Base-by-base conservation (phyloP, 495 filamentous ascomycete species). In the Extremus antarcticus region DNA sequence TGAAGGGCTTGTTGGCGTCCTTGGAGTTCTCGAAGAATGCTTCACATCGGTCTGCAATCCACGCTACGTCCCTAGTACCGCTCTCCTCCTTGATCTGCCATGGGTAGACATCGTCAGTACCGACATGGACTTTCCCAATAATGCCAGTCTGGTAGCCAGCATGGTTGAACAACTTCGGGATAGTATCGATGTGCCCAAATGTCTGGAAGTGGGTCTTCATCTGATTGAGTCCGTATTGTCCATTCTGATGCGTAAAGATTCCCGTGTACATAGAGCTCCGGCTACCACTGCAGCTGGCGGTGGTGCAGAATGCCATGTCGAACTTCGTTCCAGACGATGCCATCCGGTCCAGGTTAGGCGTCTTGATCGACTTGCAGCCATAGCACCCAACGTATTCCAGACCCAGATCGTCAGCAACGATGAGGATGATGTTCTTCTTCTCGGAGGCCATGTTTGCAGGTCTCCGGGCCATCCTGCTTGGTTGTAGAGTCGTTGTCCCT, bases 111-210 rank as follows among this genome's bases (percentile, higher is more conserved):
- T 17, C 23, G 1, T 58, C 48, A 0, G 73, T 68, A 0, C 74
- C 74, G 40, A 76, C 73, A 49, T 76, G 72, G 10, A 76, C 59
- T 54, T 76, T 76, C 1, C 72, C 72, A 35, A 75, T 67, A 4
- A 76, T 61, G 0, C 71, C 71, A 21, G 73, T 75, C 2, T 56
- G 61, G 50, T 73, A 74, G 4, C 71, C 73, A 1, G 58, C 56
- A 0, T 61, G 38, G 2, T 61, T 63, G 32, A 76, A 66, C 0
- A 75, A 59, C 1, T 55, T 58, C 10, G 74, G 73, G 1, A 62
- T 63, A 16, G 71, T 71, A 16, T 72, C 64, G 20, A 75, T 65
- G 50, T 74, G 63, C 20, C 72, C 65, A 49, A 67, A 71, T 2
- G 71, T 76, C 25, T 62, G 59, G 54, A 76, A 75, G 56, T 74